A percentile compares a stretch with the other conserved stretches of the same genome.
phyloP scores from a whole-genome alignment of 192 early-diverging fungal species.

The Mortierella antarctica region DNA sequence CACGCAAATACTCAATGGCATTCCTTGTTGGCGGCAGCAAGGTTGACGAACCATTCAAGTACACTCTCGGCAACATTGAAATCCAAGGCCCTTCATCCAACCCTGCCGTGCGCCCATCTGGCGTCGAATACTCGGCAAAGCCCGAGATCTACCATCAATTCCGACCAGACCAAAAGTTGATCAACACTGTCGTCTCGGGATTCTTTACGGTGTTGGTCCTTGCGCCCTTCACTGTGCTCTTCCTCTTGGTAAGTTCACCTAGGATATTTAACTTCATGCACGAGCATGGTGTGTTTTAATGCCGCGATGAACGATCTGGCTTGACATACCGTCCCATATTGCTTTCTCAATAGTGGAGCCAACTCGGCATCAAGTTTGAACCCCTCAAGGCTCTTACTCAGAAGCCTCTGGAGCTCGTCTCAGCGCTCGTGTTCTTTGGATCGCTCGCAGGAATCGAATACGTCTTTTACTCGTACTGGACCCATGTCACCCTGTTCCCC shows the following conservation, averaged over 20 bases:
- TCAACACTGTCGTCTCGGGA: conserved; percentile 53
- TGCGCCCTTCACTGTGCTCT: conserved; percentile 55
- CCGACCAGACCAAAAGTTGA: conserved; percentile 60
- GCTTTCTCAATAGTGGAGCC: conserved; percentile 53
- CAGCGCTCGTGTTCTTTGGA: conserved; percentile 54
- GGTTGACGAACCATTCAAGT: conserved; percentile 40
- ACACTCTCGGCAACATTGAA: conserved; percentile 39
- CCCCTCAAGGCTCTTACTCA: conserved; percentile 28
- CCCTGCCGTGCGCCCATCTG: conserved; percentile 25
- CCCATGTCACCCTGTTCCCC: conserved; percentile 60
- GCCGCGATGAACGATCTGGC: neutral
- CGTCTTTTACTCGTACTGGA: conserved; percentile 64
- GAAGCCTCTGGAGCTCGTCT: conserved; percentile 36
- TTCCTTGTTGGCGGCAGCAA: conserved; percentile 43
- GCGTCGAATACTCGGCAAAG: conserved; percentile 37
- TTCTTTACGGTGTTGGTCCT: conserved; percentile 54
- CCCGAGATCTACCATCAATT: conserved; percentile 66
- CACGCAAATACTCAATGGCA: conserved; percentile 43
- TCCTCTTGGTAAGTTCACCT: conserved; percentile 52
- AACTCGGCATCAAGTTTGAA: conserved; percentile 57
- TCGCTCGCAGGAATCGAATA: conserved; percentile 59
- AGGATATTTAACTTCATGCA: neutral
- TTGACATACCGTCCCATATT: neutral
- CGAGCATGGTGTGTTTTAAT: neutral
- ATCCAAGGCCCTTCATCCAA: conserved; percentile 31